These are phyloP conservation scores for Chlorella sp. DNA, from an alignment of 139 green algal species.

Conservation along the genomic window DNA sequence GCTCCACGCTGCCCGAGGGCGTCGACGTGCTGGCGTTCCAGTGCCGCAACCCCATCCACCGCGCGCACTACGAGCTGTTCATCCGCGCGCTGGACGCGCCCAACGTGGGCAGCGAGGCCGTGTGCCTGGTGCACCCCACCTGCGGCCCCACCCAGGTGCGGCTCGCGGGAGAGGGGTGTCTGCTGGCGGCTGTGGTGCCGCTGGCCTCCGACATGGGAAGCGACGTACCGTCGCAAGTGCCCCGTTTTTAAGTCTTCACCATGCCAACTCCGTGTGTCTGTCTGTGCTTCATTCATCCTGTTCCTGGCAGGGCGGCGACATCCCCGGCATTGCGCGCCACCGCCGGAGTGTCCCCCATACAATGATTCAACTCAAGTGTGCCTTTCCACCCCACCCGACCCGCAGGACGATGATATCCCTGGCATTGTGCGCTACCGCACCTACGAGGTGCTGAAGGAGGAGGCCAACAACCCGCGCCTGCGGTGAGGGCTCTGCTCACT, in stretches of 20 bases:
- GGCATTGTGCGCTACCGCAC: conserved; percentile 93
- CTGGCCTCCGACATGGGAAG: too few species aligned
- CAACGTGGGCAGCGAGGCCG: conserved; percentile 75
- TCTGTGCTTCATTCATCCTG: too few species aligned
- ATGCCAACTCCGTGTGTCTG: background rate
- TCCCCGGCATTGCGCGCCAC: background rate
- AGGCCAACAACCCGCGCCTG: conserved; percentile 82
- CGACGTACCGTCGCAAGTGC: too few species aligned
- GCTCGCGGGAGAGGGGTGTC: background rate
- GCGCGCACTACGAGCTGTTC: conserved; percentile 96
- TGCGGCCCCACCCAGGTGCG: conserved; percentile 84
- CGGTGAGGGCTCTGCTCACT: conserved; percentile 62
- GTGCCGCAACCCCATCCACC: conserved; percentile 95
- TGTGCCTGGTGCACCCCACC: conserved; percentile 93
- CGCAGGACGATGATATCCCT: conserved; percentile 96
- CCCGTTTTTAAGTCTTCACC: too few species aligned
- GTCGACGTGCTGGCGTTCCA: conserved; percentile 94
- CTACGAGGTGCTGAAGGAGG: conserved; percentile 93
- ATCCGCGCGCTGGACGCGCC: conserved; percentile 80
- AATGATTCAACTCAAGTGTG: too few species aligned
- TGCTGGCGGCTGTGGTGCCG: background rate
- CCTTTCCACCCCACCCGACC: too few species aligned
- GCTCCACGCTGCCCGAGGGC: conserved; percentile 70
- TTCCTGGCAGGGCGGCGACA: too few species aligned
- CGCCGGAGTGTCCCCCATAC: too few species aligned